These are phyloP conservation scores for Globisporangium ultimum DNA, from an alignment of 352 stramenopile genomes.

Conservation along the genomic window DNA sequence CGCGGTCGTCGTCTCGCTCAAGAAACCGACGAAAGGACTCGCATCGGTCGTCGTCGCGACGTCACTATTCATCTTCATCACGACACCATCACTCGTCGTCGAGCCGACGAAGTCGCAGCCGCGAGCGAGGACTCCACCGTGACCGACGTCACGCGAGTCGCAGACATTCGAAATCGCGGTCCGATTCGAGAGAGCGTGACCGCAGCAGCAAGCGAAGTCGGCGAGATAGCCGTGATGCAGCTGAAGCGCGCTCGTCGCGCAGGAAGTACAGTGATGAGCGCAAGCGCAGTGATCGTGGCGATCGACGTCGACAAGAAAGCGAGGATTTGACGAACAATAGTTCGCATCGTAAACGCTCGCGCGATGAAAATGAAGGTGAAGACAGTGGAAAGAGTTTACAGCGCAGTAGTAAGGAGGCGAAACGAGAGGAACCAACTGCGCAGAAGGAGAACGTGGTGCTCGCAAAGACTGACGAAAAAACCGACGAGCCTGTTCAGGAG, in stretches of 20 bases:
- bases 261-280: conserved; percentile 12
- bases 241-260: conserved; percentile 11
- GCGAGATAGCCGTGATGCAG: conserved; percentile 15
- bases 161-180: conserved; percentile 13
- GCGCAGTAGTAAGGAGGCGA: neutral
- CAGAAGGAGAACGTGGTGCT: neutral
- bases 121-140: conserved; percentile 3
- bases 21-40: conserved; percentile 1
- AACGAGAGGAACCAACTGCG: neutral
- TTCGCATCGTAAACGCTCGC: conserved; percentile 14
- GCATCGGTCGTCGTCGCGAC: neutral
- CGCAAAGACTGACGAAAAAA: neutral
- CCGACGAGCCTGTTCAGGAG: neutral
- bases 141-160: conserved; percentile 8
- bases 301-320: conserved; percentile 9
- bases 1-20: conserved; percentile 22
- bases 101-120: conserved; percentile 18
- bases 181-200: conserved; percentile 18
- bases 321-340: too few relatives aligned
- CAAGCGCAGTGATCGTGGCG: conserved; percentile 1
- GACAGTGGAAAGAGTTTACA: neutral
- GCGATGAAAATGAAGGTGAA: conserved; percentile 1
- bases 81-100: conserved; percentile 7
- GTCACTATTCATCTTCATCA: conserved; percentile 5
- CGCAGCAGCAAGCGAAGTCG: conserved; percentile 21